Conservation (phyloP, 2,329 filamentous ascomycete genomes). For the Stromatinia cepivora region DNA sequence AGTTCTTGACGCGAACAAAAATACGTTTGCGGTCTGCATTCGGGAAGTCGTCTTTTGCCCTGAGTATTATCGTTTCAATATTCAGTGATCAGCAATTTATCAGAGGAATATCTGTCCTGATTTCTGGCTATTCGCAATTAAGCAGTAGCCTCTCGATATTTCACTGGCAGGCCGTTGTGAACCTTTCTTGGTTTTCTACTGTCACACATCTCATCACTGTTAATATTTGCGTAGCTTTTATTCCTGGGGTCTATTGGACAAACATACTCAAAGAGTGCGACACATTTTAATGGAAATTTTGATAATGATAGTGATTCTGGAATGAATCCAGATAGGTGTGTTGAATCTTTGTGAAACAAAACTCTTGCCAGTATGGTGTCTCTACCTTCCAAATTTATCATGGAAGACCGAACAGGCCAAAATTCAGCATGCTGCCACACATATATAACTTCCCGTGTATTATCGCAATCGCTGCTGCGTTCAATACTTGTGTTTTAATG, state of each 20-base stretch:
- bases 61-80: neutral
- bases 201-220: neutral
- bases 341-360: neutral
- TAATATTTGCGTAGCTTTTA: neutral
- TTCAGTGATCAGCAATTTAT: constrained; percentile 7
- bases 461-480: no score
- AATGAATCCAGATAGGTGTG: neutral
- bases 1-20: neutral
- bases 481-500: no score
- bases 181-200: neutral
- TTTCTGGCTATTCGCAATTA: neutral
- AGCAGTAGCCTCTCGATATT: neutral
- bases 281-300: neutral
- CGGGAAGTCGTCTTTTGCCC: neutral
- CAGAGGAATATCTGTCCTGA: neutral
- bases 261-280: neutral
- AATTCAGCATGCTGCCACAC: no score
- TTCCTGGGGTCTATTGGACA: neutral
- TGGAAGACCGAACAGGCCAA: no score
- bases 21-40: neutral
- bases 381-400: no score
- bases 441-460: no score
- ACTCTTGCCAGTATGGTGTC: no score
- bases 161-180: neutral
- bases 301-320: neutral